Evolutionary conservation across 1,139 yeast genomes (phyloP).

Genomic region (Hyphopichia buzzinii): DNA sequence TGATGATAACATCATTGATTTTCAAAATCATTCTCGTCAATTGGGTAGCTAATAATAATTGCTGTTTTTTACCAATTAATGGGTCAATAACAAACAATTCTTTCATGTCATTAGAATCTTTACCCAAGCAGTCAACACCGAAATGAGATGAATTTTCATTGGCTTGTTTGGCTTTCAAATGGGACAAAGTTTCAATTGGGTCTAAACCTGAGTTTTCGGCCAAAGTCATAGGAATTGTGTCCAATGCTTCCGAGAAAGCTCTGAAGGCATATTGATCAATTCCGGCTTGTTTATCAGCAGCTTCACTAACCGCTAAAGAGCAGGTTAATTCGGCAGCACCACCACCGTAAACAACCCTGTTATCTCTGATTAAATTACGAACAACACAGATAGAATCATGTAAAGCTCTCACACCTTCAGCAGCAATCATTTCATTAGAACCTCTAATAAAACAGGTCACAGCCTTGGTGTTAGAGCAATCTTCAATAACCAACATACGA

Average conservation of each 20-base stretch:
- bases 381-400: conserved; percentile 98
- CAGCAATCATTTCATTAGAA: conserved; percentile 95
- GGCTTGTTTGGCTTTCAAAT: conserved; percentile 81
- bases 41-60: conserved; percentile 91
- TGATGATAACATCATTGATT: conserved; percentile 92
- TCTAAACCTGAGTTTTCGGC: conserved; percentile 97
- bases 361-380: conserved; percentile 88
- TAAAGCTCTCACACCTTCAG: conserved; percentile 93
- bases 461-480: conserved; percentile 83
- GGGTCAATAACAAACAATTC: conserved; percentile 95
- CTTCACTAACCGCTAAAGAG: conserved; percentile 87
- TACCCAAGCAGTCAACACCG: conserved; percentile 94
- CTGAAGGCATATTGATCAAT: conserved; percentile 98
- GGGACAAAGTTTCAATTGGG: conserved; percentile 86
- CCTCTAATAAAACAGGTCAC: conserved; percentile 95
- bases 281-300: conserved; percentile 90
- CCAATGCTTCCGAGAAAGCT: conserved; percentile 89
- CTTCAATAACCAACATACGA: conserved; percentile 92
- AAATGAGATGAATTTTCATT: conserved; percentile 65
- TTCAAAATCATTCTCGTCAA: conserved; percentile 95
- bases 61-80: conserved; percentile 94
- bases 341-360: conserved; percentile 95
- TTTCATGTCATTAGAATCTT: conserved; percentile 87
- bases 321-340: conserved; percentile 97
- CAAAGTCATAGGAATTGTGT: conserved; percentile 87